Conservation (phyloP, 805 yeast species). For the Pachysolen tannophilus region DNA sequence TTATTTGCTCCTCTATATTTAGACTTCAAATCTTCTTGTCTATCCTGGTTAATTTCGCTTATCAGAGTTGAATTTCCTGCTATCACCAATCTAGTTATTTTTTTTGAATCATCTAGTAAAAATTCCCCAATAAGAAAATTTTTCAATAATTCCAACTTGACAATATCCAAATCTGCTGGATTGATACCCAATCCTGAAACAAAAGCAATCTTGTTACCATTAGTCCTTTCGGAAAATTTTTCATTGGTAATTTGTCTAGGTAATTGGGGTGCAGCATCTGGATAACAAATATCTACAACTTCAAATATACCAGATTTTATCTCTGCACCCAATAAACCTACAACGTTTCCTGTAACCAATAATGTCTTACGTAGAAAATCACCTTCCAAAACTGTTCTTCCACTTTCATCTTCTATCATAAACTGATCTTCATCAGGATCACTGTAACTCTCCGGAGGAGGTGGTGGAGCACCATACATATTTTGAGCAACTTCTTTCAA, state of each 20-base stretch:
- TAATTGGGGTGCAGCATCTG: constrained; percentile 53
- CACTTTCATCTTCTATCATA: constrained; percentile 88
- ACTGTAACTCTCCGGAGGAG: constrained; percentile 32
- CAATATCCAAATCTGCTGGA: constrained; percentile 33
- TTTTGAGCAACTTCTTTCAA: constrained; percentile 69
- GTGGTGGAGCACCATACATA: constrained; percentile 40
- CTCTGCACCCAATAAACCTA: constrained; percentile 84
- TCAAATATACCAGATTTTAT: constrained; percentile 76
- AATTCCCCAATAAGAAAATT: constrained; percentile 71
- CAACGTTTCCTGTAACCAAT: constrained; percentile 83
- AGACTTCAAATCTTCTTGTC: constrained; percentile 22
- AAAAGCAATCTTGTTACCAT: constrained; percentile 50
- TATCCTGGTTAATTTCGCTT: constrained; percentile 19
- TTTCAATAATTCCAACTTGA: constrained; percentile 47
- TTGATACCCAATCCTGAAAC: constrained; percentile 68
- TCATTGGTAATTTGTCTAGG: constrained; percentile 19
- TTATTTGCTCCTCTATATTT: constrained; percentile 44
- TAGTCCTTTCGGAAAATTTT: constrained; percentile 8
- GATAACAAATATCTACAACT: constrained; percentile 72
- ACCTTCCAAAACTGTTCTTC: constrained; percentile 65
- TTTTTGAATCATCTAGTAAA: constrained; percentile 25
- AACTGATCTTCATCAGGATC: constrained; percentile 51
- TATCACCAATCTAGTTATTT: constrained; percentile 46
- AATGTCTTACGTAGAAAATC: constrained; percentile 53
- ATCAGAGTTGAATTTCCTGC: constrained; percentile 56